Evolutionary conservation across 2,329 filamentous ascomycete genomes (phyloP).

Genomic region (Penicillium sp.): DNA sequence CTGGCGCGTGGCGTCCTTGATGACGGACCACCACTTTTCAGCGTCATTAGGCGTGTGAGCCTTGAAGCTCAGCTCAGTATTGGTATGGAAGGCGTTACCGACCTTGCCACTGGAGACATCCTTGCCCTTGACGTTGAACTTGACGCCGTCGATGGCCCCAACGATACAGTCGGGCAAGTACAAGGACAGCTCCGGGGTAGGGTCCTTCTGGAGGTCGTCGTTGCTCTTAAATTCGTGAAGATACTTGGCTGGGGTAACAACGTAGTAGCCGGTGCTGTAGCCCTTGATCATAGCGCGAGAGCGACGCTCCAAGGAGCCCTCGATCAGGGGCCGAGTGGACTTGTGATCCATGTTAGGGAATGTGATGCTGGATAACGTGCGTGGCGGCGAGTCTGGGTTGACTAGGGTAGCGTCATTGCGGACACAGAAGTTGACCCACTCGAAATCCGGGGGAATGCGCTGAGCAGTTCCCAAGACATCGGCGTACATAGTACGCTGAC

Average conservation of each 20-base stretch:
- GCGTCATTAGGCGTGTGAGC: slow-evolving; percentile 78
- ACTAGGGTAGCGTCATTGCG: slow-evolving; percentile 72
- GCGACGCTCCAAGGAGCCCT: slow-evolving; percentile 87
- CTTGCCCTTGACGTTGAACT: slow-evolving; percentile 95
- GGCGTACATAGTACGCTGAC: slow-evolving; percentile 73
- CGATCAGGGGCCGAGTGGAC: slow-evolving; percentile 77
- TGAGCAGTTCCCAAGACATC: slow-evolving; percentile 79
- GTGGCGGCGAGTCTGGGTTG: slow-evolving; percentile 70
- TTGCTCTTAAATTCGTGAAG: slow-evolving; percentile 96
- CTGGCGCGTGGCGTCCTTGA: slow-evolving; percentile 44
- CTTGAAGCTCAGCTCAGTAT: slow-evolving; percentile 81
- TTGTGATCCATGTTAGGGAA: slow-evolving; percentile 89
- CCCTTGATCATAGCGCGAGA: slow-evolving; percentile 78
- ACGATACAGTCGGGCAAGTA: slow-evolving; percentile 89
- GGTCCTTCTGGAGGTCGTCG: slow-evolving; percentile 62
- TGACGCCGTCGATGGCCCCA: slow-evolving; percentile 68
- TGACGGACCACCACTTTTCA: slow-evolving; percentile 77
- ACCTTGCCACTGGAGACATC: slow-evolving; percentile 75
- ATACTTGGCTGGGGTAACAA: slow-evolving; percentile 82
- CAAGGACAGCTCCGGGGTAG: slow-evolving; percentile 77
- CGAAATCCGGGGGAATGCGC: slow-evolving; percentile 77
- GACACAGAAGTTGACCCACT: slow-evolving; percentile 81
- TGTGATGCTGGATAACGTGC: slow-evolving; percentile 68
- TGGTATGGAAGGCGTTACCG: slow-evolving; percentile 75
- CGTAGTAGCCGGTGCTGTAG: slow-evolving; percentile 81